Conservation (phyloP, 805 yeast genomes). For the Candida hispaniensis region DNA sequence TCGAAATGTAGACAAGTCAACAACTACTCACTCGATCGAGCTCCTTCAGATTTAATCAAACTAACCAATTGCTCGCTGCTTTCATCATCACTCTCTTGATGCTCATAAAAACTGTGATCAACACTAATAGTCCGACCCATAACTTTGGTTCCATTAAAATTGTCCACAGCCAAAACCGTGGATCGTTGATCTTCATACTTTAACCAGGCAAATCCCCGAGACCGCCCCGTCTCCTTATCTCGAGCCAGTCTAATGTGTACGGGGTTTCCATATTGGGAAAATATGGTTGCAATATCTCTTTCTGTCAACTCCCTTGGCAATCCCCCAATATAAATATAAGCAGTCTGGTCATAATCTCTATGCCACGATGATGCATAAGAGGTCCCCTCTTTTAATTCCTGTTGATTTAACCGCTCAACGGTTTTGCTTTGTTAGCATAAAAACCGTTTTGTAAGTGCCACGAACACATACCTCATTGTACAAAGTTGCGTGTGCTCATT, state of each 20-base stretch:
- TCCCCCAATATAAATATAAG: conserved; percentile 65
- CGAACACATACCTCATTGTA: too few species aligned
- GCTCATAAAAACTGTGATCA: conserved; percentile 59
- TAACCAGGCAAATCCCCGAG: conserved; percentile 68
- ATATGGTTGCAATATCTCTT: conserved; percentile 63
- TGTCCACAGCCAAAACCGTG: conserved; percentile 78
- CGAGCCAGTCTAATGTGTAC: conserved; percentile 60
- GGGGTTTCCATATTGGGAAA: conserved; percentile 85
- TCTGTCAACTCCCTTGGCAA: conserved; percentile 56
- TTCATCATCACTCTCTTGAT: conserved; percentile 33
- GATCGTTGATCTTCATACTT: conserved; percentile 76
- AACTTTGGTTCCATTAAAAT: conserved; percentile 57
- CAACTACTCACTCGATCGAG: too few species aligned
- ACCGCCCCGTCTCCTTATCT: conserved; percentile 52
- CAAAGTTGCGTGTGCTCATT: too few species aligned
- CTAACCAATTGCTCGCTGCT: too few species aligned
- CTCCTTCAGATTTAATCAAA: too few species aligned
- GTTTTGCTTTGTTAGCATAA: too few species aligned
- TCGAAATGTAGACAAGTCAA: too few species aligned
- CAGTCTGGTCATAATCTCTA: conserved; percentile 63
- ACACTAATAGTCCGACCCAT: conserved; percentile 46
- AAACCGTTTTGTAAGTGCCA: too few species aligned
- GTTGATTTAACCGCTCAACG: conserved; percentile 51
- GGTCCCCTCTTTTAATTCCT: conserved; percentile 53
- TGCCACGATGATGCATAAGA: conserved; percentile 78